Conservation (phyloP, 108 stramenopile genomes). For the Pseudonitzschia pungens region DNA sequence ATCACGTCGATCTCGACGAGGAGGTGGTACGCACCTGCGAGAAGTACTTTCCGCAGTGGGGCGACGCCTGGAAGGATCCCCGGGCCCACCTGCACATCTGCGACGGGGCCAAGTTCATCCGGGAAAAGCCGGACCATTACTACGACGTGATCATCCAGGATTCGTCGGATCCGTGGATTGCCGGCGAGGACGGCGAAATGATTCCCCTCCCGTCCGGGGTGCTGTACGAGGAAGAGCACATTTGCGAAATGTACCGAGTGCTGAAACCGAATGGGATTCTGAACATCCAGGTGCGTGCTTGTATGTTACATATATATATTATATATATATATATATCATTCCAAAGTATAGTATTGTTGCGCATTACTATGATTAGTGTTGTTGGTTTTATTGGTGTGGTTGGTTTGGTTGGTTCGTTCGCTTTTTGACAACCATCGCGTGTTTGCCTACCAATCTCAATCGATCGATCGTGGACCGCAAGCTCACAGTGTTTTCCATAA, state of each 20-base stretch:
- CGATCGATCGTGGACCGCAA: too few species aligned
- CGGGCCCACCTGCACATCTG: conserved; percentile 59
- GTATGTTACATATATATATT: too few species aligned
- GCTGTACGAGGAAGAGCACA: conserved; percentile 62
- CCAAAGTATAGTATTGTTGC: too few species aligned
- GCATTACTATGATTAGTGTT: too few species aligned
- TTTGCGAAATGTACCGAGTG: conserved; percentile 49
- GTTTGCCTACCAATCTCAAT: too few species aligned
- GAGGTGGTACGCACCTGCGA: conserved; percentile 67
- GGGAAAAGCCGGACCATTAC: conserved; percentile 28
- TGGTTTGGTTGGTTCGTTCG: too few species aligned
- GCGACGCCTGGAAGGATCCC: conserved; percentile 71
- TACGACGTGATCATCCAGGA: conserved; percentile 87
- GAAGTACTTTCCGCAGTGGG: conserved; percentile 64
- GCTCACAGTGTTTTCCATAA: too few species aligned
- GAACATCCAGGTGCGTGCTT: conserved; percentile 39
- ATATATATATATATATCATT: too few species aligned
- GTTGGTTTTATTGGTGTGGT: too few species aligned
- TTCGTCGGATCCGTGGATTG: conserved; percentile 70
- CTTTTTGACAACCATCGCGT: too few species aligned
- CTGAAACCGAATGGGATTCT: conserved; percentile 62
- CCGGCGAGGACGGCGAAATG: conserved; percentile 51
- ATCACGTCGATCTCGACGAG: conserved; percentile 82
- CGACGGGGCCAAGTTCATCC: conserved; percentile 74
- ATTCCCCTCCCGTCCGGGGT: conserved; percentile 60